Evolutionary conservation across 352 stramenopile species (phyloP).

Genomic region (Plasmopara halstedii): DNA sequence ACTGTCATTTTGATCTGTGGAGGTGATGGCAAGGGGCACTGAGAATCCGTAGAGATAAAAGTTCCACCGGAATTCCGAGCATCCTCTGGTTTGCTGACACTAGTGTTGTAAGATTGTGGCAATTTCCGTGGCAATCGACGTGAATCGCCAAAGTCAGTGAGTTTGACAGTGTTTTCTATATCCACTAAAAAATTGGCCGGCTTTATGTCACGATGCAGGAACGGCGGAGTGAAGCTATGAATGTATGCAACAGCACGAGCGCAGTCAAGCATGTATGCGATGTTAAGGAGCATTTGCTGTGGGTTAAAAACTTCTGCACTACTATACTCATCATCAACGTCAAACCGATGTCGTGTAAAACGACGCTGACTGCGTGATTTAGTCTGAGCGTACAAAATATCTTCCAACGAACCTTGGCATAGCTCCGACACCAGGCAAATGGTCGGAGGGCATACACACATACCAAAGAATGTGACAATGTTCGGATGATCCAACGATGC

Average conservation of each 20-base stretch:
- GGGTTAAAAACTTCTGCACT: conserved; percentile 3
- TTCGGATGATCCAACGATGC: conserved; percentile 44
- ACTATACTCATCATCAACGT: conserved; percentile 5
- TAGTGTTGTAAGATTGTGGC: conserved; percentile 21
- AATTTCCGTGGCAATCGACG: conserved; percentile 23
- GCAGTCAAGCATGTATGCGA: conserved; percentile 55
- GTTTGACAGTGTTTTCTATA: conserved; percentile 31
- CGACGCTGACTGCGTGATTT: conserved; percentile 8
- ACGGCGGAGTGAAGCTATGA: conserved; percentile 45
- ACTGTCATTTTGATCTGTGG: conserved; percentile 39
- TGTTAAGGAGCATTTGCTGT: conserved; percentile 40
- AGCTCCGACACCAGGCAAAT: conserved; percentile 57
- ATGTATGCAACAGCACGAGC: conserved; percentile 44
- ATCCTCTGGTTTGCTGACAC: conserved; percentile 5
- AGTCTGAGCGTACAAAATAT: conserved; percentile 19
- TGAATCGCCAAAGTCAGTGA: conserved; percentile 49
- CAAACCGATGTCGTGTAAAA: conserved; percentile 13
- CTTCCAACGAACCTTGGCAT: conserved; percentile 40
- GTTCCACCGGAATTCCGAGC: conserved; percentile 9
- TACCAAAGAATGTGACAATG: conserved; percentile 48
- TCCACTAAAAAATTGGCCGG: conserved; percentile 52
- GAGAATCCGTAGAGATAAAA: conserved; percentile 5
- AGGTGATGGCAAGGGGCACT: conserved; percentile 2
- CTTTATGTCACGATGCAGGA: conserved; percentile 56
- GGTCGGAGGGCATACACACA: conserved; percentile 52